Conservation (phyloP, 2,329 filamentous ascomycete genomes). For the Sordariomycetes sp. region DNA sequence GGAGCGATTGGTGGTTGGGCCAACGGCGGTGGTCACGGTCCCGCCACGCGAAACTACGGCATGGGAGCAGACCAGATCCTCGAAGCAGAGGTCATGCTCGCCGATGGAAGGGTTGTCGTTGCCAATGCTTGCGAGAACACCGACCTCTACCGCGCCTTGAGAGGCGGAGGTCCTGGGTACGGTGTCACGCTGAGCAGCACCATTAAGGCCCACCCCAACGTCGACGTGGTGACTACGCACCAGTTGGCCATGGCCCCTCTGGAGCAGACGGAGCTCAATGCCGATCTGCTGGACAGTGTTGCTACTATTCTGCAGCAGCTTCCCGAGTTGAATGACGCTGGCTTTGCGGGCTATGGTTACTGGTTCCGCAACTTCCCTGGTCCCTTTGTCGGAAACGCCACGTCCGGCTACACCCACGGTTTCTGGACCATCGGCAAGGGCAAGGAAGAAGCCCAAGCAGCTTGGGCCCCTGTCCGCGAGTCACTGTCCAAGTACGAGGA, state of each 20-base stretch:
- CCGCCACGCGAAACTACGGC: slow-evolving; percentile 26
- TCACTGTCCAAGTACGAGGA: slow-evolving; percentile 10
- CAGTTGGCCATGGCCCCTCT: slow-evolving; percentile 12
- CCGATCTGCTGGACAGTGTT: slow-evolving; percentile 14
- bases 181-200: slow-evolving; percentile 26
- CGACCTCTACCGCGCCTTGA: slow-evolving; percentile 27
- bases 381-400: slow-evolving; percentile 12
- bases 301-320: slow-evolving; percentile 18
- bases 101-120: slow-evolving; percentile 21
- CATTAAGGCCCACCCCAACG: slow-evolving; percentile 27
- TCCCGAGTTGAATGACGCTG: slow-evolving; percentile 18
- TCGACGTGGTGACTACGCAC: slow-evolving; percentile 13
- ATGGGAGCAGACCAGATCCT: slow-evolving; percentile 34
- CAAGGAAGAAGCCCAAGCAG: slow-evolving; percentile 11
- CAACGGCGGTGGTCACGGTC: slow-evolving; percentile 30
- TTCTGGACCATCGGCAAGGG: slow-evolving; percentile 17
- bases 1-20: slow-evolving; percentile 25
- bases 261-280: slow-evolving; percentile 12
- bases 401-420: slow-evolving; percentile 17
- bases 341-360: slow-evolving; percentile 16
- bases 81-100: slow-evolving; percentile 28
- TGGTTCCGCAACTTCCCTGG: slow-evolving; percentile 16
- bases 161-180: slow-evolving; percentile 26
- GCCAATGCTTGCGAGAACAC: slow-evolving; percentile 21
- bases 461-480: slow-evolving; percentile 9